phyloP scores from a whole-genome alignment of 2,329 filamentous ascomycete genomes.

The Fulvia fulva region DNA sequence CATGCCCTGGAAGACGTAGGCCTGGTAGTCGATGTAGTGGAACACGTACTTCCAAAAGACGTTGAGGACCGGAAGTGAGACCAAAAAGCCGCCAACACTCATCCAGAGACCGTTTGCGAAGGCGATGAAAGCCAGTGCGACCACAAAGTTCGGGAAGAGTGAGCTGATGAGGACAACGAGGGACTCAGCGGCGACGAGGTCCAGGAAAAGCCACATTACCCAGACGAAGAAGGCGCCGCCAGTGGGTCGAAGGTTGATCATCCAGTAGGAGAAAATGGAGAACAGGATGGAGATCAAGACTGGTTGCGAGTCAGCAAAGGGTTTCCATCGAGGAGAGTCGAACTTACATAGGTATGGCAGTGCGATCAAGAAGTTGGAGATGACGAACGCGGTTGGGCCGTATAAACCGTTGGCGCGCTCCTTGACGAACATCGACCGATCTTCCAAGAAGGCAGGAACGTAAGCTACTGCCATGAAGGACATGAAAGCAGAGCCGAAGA shows the following conservation, averaged over 20 bases:
- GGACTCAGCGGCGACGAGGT: constrained; percentile 75
- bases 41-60: constrained; percentile 84
- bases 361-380: constrained; percentile 79
- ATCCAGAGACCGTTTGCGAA: constrained; percentile 88
- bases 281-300: constrained; percentile 72
- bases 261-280: constrained; percentile 72
- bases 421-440: constrained; percentile 67
- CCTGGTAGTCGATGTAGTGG: constrained; percentile 83
- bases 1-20: constrained; percentile 86
- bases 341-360: constrained; percentile 64
- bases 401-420: constrained; percentile 80
- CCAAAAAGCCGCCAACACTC: constrained; percentile 78
- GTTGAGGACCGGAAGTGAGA: constrained; percentile 68
- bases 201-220: constrained; percentile 80
- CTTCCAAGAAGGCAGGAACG: constrained; percentile 78
- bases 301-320: constrained; percentile 21
- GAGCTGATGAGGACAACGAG: constrained; percentile 73
- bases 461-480: constrained; percentile 66
- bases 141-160: constrained; percentile 74
- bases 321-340: not conserved
- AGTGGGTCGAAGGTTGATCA: constrained; percentile 66
- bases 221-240: constrained; percentile 68
- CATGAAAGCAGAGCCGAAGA: constrained; percentile 52
- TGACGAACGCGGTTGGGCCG: constrained; percentile 65
- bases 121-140: constrained; percentile 72